Evolutionary conservation across 140 eudicot genomes (phyloP).

Genomic region (Erigeron philadelphicus): DNA sequence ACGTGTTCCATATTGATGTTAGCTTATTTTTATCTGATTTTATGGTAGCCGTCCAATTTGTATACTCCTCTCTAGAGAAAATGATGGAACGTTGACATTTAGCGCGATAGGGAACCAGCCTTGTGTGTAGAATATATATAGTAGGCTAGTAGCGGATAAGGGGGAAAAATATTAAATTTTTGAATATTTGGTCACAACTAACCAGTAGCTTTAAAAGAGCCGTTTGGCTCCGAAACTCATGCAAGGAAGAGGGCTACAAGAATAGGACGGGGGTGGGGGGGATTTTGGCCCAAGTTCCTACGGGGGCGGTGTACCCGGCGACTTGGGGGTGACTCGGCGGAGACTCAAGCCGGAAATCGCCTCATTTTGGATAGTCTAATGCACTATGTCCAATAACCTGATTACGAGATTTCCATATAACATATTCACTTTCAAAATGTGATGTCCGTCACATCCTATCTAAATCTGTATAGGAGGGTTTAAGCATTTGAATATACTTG

Average conservation of each 20-base stretch:
- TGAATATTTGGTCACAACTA: too few relatives aligned
- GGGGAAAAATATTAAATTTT: too few relatives aligned
- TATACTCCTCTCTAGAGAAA: background rate
- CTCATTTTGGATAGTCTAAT: too few relatives aligned
- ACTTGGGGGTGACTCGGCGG: too few relatives aligned
- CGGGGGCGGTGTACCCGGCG: background rate
- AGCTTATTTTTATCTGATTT: background rate
- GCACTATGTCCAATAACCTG: background rate
- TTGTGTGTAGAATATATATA: too few relatives aligned
- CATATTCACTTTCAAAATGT: background rate
- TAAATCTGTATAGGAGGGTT: background rate
- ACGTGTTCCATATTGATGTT: background rate
- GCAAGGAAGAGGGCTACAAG: too few relatives aligned
- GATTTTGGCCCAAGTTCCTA: background rate
- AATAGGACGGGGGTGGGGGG: too few relatives aligned
- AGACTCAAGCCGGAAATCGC: too few relatives aligned
- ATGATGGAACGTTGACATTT: background rate
- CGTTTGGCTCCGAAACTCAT: too few relatives aligned
- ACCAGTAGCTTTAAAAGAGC: too few relatives aligned
- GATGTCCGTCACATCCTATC: background rate
- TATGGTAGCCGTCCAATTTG: too few relatives aligned
- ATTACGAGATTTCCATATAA: background rate
- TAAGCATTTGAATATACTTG: background rate
- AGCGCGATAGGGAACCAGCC: background rate
- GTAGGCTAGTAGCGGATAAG: too few relatives aligned